Evolutionary conservation across 495 filamentous ascomycete species (phyloP), one percentile per base, ranked within the genome.

Genomic region (Geopyxis carbonaria): DNA sequence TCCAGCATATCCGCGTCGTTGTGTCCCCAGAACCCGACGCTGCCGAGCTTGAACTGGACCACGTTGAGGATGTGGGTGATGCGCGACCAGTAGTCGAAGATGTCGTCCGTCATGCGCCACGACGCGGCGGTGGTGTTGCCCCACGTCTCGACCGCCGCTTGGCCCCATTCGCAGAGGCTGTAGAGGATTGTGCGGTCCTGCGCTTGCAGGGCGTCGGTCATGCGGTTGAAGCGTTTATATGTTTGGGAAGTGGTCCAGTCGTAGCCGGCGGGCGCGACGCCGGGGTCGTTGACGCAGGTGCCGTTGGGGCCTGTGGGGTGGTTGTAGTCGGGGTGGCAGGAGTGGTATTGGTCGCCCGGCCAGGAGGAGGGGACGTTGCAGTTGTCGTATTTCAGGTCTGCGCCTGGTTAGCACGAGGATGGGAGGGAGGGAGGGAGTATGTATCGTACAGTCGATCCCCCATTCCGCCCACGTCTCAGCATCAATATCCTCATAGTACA

Each of bases 361-460:
- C 48, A 51, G 1, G 40, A 40, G 14, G 18, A 28, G 10, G 48
- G 48, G 24, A 50, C 48, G 55, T 65, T 65, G 57, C 78, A 81
- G 58, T 79, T 80, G 55, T 83, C 78, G 45, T 80, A 80, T 58
- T 82, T 80, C 27, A 77, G 57, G 43, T 78, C 66, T 68, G 3
- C 46, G 33, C 46, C 49, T 24, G 55, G 32, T 35, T 27, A 8
- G 31, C 13, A 14, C 5, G 16, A 5, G 15, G 11, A 15, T 13
- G 2, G 2, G 0, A 2, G n/a, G 16, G 25, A 3, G 3, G 4
- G 8, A n/a, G 24, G 0, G 19, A 5, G 13, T 9, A 16, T 38
- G 34, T 8, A 32, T 58, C 61, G 38, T 47, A 63, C 59, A 78
- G 51, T 79, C 74, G 29, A 80, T 65, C 0, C 69, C 73, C 75